phyloP scores from a whole-genome alignment of 805 yeast genomes.

The Zygosaccharomyces siamensis region DNA sequence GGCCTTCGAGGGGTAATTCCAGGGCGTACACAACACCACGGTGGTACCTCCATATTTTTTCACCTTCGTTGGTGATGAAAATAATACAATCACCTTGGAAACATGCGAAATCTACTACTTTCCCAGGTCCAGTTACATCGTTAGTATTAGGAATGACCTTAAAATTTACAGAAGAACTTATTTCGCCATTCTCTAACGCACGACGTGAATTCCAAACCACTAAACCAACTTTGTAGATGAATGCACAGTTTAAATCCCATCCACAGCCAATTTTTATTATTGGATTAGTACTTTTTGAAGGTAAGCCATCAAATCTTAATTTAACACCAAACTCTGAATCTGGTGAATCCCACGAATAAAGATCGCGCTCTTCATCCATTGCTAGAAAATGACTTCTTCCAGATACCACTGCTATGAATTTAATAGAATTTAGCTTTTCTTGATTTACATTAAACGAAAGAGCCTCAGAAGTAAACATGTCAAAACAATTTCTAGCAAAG shows the following conservation, averaged over 20 bases:
- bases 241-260: slow-evolving; percentile 56
- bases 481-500: slow-evolving; percentile 28
- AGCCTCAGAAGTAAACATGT: slow-evolving; percentile 14
- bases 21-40: slow-evolving; percentile 21
- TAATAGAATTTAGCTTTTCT: slow-evolving; percentile 23
- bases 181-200: slow-evolving; percentile 28
- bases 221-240: slow-evolving; percentile 47
- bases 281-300: slow-evolving; percentile 25
- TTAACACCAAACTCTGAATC: slow-evolving; percentile 41
- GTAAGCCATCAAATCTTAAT: slow-evolving; percentile 37
- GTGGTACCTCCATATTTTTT: slow-evolving; percentile 35
- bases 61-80: slow-evolving; percentile 45
- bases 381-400: slow-evolving; percentile 66
- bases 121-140: slow-evolving; percentile 30
- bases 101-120: slow-evolving; percentile 53
- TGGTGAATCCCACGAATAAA: slow-evolving; percentile 61
- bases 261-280: slow-evolving; percentile 55
- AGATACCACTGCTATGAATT: slow-evolving; percentile 48
- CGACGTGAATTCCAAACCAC: slow-evolving; percentile 50
- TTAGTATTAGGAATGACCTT: slow-evolving; percentile 41
- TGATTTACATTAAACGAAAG: slow-evolving; percentile 15
- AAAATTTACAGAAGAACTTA: slow-evolving; percentile 38
- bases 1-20: slow-evolving; percentile 25
- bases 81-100: slow-evolving; percentile 43
- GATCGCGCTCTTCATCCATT: slow-evolving; percentile 42